Evolutionary conservation across 2,329 filamentous ascomycete species (phyloP).

Genomic region (Sphaerulina musiva): DNA sequence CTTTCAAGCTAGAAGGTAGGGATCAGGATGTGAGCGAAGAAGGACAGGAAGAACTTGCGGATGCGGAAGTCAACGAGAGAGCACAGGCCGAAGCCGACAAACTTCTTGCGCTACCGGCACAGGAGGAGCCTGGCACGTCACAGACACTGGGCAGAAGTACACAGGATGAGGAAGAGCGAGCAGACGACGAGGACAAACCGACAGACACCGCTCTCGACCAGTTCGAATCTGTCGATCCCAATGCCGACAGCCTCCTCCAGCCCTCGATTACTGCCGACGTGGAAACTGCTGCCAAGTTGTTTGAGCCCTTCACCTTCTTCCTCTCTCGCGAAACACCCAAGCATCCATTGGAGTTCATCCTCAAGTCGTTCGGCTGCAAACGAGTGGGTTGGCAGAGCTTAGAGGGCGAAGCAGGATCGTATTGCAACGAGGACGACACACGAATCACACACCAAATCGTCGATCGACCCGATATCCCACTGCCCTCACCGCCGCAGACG

Average conservation of each 20-base stretch:
- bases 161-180: constrained; percentile 26
- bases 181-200: constrained; percentile 11
- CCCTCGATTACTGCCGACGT: constrained; percentile 55
- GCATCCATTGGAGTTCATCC: constrained; percentile 82
- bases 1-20: constrained; percentile 82
- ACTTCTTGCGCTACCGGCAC: constrained; percentile 32
- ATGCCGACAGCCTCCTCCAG: constrained; percentile 80
- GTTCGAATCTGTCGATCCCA: constrained; percentile 76
- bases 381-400: constrained; percentile 90
- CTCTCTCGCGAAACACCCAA: constrained; percentile 89
- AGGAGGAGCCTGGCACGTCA: constrained; percentile 38
- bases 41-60: constrained; percentile 24
- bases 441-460: constrained; percentile 95
- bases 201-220: constrained; percentile 63
- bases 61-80: constrained; percentile 32
- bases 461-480: constrained; percentile 68
- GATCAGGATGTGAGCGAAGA: constrained; percentile 39
- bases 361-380: constrained; percentile 92
- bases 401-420: constrained; percentile 76
- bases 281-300: constrained; percentile 66
- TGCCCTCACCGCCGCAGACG: constrained; percentile 36
- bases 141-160: constrained; percentile 22
- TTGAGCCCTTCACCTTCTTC: constrained; percentile 83
- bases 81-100: constrained; percentile 47
- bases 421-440: constrained; percentile 79